These are phyloP conservation scores for Sclerotiophoma versabilis DNA, from an alignment of 2,329 filamentous ascomycete genomes.

Conservation along the genomic window DNA sequence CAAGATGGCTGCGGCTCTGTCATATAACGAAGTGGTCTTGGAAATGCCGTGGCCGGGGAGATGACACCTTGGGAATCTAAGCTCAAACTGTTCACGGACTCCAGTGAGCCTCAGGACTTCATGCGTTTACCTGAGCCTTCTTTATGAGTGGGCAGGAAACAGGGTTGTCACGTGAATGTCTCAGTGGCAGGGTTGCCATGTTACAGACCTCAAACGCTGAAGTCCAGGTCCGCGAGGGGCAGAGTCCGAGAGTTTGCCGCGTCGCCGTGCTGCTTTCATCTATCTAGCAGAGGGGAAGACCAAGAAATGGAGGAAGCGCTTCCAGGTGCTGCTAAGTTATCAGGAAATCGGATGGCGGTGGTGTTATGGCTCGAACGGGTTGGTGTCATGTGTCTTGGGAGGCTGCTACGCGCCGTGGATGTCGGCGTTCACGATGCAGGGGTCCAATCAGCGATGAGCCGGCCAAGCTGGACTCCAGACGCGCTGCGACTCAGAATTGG, in stretches of 20 bases:
- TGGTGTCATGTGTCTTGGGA: slow-evolving; percentile 31
- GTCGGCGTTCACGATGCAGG: slow-evolving; percentile 31
- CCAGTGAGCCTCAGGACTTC: slow-evolving; percentile 32
- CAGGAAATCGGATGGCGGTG: slow-evolving; percentile 31
- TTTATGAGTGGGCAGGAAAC: slow-evolving; percentile 28
- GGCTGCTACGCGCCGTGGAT: slow-evolving; percentile 45
- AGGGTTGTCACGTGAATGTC: slow-evolving; percentile 46
- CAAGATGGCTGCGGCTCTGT: slow-evolving; percentile 26
- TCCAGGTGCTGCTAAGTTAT: slow-evolving; percentile 19
- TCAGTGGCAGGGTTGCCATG: slow-evolving; percentile 44
- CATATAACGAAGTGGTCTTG: slow-evolving; percentile 27
- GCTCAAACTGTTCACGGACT: slow-evolving; percentile 48
- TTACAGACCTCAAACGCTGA: slow-evolving; percentile 49
- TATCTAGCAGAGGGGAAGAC: slow-evolving; percentile 14
- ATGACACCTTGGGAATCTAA: slow-evolving; percentile 38
- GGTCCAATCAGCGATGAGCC: slow-evolving; percentile 42
- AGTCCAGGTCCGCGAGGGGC: slow-evolving; percentile 26
- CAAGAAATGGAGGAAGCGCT: slow-evolving; percentile 21
- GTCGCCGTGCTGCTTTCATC: slow-evolving; percentile 21
- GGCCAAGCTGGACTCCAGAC: slow-evolving; percentile 47
- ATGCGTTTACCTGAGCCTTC: slow-evolving; percentile 39
- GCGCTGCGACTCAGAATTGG: slow-evolving; percentile 46
- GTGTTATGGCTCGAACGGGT: slow-evolving; percentile 38
- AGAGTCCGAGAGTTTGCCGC: slow-evolving; percentile 15
- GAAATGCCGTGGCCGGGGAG: slow-evolving; percentile 25